phyloP scores from a whole-genome alignment of 768 basidiomycete genomes.

The Russula virescens region DNA sequence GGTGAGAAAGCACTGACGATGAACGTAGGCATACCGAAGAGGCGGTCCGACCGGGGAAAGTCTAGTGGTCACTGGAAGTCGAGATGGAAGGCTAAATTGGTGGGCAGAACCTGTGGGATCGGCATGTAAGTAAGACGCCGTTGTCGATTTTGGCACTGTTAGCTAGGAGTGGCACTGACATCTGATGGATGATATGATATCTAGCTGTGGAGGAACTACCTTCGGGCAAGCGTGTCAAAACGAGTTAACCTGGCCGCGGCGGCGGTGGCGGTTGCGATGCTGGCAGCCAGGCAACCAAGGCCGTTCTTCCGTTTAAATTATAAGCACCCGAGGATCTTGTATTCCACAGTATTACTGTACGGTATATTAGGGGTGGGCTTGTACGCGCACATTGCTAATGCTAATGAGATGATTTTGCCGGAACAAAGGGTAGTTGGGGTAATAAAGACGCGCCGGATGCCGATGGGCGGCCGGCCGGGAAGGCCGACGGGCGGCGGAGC shows the following conservation, averaged over 20 bases:
- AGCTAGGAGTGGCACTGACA: not conserved
- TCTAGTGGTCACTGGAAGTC: conserved; percentile 21
- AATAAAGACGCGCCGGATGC: not conserved
- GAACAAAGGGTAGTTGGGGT: too few relatives aligned
- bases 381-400: not conserved
- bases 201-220: conserved; percentile 8
- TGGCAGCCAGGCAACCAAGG: not conserved
- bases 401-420: not conserved
- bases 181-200: not conserved
- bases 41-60: not conserved
- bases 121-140: conserved; percentile 4
- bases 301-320: conserved; percentile 19
- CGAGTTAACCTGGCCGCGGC: conserved; percentile 4
- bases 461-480: conserved; percentile 19
- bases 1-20: not conserved
- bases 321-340: not conserved
- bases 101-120: conserved; percentile 19
- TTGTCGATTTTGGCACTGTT: not conserved
- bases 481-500: conserved; percentile 2
- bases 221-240: conserved; percentile 20
- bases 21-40: conserved; percentile 4
- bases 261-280: conserved; percentile 11
- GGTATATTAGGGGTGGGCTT: conserved; percentile 8
- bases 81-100: conserved; percentile 23
- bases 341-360: conserved; percentile 2